These are phyloP conservation scores for Discostella stelligeroides DNA, from an alignment of 108 stramenopile genomes.

Conservation along the genomic window DNA sequence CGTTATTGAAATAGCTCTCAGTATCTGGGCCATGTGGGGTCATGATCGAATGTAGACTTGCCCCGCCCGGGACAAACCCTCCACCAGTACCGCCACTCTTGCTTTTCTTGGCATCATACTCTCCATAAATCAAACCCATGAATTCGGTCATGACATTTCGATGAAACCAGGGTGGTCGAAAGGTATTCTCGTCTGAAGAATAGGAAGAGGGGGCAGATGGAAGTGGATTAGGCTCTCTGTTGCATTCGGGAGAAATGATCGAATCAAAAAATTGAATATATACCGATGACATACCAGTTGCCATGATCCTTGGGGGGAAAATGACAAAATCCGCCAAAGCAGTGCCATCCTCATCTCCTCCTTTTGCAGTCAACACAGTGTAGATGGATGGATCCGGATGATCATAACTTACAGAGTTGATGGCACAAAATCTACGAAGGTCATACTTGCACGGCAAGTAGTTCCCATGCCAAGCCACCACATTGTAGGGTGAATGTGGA, in stretches of 20 bases:
- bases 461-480: constrained; percentile 96
- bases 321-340: constrained; percentile 93
- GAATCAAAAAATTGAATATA: too few relatives aligned
- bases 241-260: too few relatives aligned
- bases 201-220: neutral
- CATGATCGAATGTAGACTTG: constrained; percentile 85
- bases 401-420: constrained; percentile 92
- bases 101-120: constrained; percentile 74
- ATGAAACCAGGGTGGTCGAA: constrained; percentile 95
- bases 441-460: constrained; percentile 93
- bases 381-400: constrained; percentile 95
- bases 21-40: constrained; percentile 93
- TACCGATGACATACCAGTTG: constrained; percentile 52
- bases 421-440: constrained; percentile 79
- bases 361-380: constrained; percentile 85
- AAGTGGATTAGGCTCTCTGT: neutral
- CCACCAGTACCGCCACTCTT: constrained; percentile 21
- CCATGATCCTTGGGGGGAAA: constrained; percentile 93
- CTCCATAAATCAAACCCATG: constrained; percentile 92
- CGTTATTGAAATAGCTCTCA: constrained; percentile 70
- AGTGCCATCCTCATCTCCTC: constrained; percentile 76
- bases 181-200: constrained; percentile 74
- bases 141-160: constrained; percentile 93
- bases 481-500: constrained; percentile 88
- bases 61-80: constrained; percentile 88